Conservation (phyloP, 2,329 filamentous ascomycete species). For the Penicillium olsonii region DNA sequence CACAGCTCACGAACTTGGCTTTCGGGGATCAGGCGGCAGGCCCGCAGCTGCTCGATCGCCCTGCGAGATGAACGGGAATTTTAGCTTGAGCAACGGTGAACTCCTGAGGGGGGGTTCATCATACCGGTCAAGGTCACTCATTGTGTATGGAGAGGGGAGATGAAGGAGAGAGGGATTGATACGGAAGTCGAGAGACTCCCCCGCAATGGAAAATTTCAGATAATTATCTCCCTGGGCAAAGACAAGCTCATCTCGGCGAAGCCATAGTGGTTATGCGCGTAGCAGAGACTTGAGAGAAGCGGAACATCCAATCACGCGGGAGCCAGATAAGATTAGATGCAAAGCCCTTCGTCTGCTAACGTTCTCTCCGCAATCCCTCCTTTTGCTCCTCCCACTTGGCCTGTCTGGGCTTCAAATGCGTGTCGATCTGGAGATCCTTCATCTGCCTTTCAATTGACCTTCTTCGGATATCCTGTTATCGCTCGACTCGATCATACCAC, state of each 20-base stretch:
- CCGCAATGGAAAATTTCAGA: constrained; percentile 10
- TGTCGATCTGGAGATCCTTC: not conserved
- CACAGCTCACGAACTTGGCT: constrained; percentile 93
- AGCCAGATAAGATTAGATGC: constrained; percentile 45
- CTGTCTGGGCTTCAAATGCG: not conserved
- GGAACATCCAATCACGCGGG: constrained; percentile 29
- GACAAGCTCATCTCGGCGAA: constrained; percentile 20
- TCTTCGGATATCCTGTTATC: not conserved
- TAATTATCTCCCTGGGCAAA: constrained; percentile 15
- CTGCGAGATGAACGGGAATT: constrained; percentile 48
- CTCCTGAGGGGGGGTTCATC: constrained; percentile 9
- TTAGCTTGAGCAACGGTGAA: constrained; percentile 13
- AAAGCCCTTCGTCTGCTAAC: constrained; percentile 28
- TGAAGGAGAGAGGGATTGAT: constrained; percentile 11
- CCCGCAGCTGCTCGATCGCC: constrained; percentile 91
- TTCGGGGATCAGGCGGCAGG: constrained; percentile 94
- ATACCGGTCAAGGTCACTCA: constrained; percentile 95
- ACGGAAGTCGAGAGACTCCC: constrained; percentile 12
- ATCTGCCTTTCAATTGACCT: constrained; percentile 16
- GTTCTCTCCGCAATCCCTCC: constrained; percentile 10
- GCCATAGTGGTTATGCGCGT: constrained; percentile 18
- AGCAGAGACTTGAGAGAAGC: constrained; percentile 8
- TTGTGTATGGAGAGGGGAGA: constrained; percentile 43
- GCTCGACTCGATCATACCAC: not conserved
- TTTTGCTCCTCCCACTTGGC: constrained; percentile 4